Base-by-base conservation (phyloP, 1,284 basidiomycete genomes). In the Melampsora medusae region DNA sequence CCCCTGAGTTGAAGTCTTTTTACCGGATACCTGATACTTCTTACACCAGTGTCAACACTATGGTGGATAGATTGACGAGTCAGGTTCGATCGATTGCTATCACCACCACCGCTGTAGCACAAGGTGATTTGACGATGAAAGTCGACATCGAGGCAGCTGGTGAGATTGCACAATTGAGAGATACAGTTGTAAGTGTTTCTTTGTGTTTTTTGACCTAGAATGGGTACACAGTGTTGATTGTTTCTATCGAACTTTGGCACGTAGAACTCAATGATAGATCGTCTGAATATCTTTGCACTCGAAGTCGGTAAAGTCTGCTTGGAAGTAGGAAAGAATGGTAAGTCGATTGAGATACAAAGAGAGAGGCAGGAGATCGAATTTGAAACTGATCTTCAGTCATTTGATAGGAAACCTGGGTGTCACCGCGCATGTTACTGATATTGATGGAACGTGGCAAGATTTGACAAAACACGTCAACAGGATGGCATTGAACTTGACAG, bases 381-480 rank as follows among this genome's bases (percentile, higher is more conserved):
- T 35, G 46, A 19, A 19, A 53, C 4, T 19, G 19, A 22, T 31
- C 9, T 38, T 38, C 4, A 31, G 62, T 25, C 12, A 10, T 72
- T 42, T 28, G 4, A n/a, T 33, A 73, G 71, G 71, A 5, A 97
- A 97, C 84, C 86, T 99, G 16, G 96, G 96, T 81, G 96, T 97
- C 0, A 96, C 97, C 81, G 96, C 97, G 22, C 93, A 98, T 82
- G 93, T 98, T 61, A 93, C 93, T 79, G 93, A 95, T 79, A 92
- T 98, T 48, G 92, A 98, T 82, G 97, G 96, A 69, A 97, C 93
- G 69, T 99, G 96, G 97, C 92, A 94, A 82, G 94, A 97, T 84
- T 97, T 99, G 83, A 99, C 96, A 89, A 96, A 85, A 79, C 92
- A 89, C 35, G 78, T 80, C 69, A 80, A 82, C 77, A 78, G 81